Percentiles rank a stretch among this genome's conserved stretches.
phyloP scores from a whole-genome alignment of 345 rosid species.

The Balakata baccata region DNA sequence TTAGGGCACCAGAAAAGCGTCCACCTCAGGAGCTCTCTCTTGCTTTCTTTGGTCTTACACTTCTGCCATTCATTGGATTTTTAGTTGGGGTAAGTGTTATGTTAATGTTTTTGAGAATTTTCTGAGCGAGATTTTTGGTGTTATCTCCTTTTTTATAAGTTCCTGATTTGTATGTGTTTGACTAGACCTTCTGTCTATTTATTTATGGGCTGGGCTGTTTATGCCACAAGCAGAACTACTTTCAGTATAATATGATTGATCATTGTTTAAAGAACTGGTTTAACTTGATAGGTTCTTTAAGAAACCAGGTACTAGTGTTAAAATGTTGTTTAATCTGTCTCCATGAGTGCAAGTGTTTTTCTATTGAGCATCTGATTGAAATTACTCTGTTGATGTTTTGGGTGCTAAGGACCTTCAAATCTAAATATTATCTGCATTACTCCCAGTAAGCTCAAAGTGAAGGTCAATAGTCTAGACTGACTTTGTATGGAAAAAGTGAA shows the following conservation, averaged over 20 bases:
- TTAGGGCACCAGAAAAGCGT: constrained; percentile 81
- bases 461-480: background rate
- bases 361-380: background rate
- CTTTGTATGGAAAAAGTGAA: background rate
- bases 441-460: background rate
- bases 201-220: background rate
- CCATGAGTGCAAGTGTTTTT: background rate
- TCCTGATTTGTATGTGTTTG: background rate
- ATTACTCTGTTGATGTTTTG: background rate
- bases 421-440: background rate
- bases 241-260: too few relatives aligned
- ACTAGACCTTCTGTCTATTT: background rate
- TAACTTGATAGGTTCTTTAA: too few relatives aligned
- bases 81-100: constrained; percentile 72
- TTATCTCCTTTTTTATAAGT: background rate
- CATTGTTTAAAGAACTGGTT: too few relatives aligned
- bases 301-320: too few relatives aligned
- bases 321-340: background rate
- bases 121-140: background rate
- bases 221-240: background rate
- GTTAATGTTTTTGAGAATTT: background rate
- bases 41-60: constrained; percentile 70
- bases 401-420: background rate
- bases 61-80: constrained; percentile 76
- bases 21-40: constrained; percentile 80